Evolutionary conservation across 2,329 filamentous ascomycete species (phyloP).

Genomic region (Xylaria sp.): DNA sequence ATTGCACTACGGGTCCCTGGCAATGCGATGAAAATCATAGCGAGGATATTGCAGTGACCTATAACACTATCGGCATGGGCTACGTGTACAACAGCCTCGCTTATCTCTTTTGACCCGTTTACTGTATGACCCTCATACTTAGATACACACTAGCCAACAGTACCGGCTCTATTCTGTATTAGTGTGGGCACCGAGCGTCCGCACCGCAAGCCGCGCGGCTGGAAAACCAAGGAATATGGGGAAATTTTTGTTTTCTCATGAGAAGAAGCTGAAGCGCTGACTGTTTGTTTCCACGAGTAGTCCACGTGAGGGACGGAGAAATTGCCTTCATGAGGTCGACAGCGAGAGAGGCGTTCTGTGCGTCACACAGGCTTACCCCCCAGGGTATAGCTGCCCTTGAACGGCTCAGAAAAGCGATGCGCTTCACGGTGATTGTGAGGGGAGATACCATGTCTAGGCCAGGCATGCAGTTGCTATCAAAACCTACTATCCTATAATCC

Average conservation of each 20-base stretch:
- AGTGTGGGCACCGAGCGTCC: neutral
- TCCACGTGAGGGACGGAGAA: constrained; percentile 12
- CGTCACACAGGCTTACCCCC: constrained; percentile 8
- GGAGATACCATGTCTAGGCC: neutral
- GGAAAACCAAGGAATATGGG: constrained; percentile 9
- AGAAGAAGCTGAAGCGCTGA: constrained; percentile 16
- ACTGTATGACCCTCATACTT: constrained; percentile 6
- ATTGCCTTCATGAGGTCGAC: neutral
- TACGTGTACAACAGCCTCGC: constrained; percentile 27
- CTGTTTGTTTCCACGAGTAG: constrained; percentile 31
- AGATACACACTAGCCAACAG: constrained; percentile 13
- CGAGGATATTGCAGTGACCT: constrained; percentile 9
- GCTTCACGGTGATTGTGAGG: constrained; percentile 5
- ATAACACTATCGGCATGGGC: constrained; percentile 18
- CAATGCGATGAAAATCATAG: constrained; percentile 13
- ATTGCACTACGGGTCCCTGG: constrained; percentile 5
- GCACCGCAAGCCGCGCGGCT: neutral
- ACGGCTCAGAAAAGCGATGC: constrained; percentile 10
- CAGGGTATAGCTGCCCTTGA: neutral
- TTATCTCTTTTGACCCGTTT: constrained; percentile 13
- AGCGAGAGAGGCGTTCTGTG: constrained; percentile 17
- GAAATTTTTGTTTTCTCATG: neutral
- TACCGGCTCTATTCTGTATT: neutral
- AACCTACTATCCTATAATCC: constrained; percentile 1
- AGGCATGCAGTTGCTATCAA: constrained; percentile 2